Conservation (phyloP, 345 rosid species). For the Xanthoceras sorbifolium region DNA sequence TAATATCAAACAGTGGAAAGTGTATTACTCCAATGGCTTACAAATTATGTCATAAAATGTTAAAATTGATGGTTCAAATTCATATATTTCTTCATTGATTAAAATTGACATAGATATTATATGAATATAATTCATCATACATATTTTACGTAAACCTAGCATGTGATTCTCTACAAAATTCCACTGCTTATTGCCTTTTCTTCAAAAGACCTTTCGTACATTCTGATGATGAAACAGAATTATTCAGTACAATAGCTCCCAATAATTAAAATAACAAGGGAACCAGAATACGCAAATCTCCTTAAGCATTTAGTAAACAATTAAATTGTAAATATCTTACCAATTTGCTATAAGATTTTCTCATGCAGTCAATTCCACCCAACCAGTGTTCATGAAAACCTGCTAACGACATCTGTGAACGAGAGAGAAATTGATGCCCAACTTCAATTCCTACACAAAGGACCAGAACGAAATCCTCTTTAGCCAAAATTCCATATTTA, state of each 20-base stretch:
- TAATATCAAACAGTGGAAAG: not conserved
- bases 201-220: not conserved
- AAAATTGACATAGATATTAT: not conserved
- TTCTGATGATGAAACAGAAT: not conserved
- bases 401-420: slow-evolving; percentile 34
- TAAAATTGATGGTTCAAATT: not conserved
- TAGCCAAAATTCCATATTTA: not conserved
- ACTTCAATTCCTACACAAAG: slow-evolving; percentile 30
- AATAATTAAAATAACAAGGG: not conserved
- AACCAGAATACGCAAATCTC: not conserved
- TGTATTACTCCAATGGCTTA: not conserved
- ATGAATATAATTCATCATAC: not conserved
- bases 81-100: not conserved
- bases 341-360: slow-evolving; percentile 15
- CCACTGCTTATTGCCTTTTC: not conserved
- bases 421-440: slow-evolving; percentile 39
- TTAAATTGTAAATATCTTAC: slow-evolving; percentile 19
- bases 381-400: slow-evolving; percentile 32
- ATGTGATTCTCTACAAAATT: not conserved
- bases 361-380: slow-evolving; percentile 32
- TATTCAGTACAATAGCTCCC: not conserved
- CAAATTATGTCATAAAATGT: not conserved
- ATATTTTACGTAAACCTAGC: not conserved
- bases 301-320: not conserved
- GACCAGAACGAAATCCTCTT: not conserved